Percentiles rank a stretch among this genome's conserved stretches.
phyloP scores from a whole-genome alignment of 2,329 filamentous ascomycete species.

The Pseudocercospora cruenta region DNA sequence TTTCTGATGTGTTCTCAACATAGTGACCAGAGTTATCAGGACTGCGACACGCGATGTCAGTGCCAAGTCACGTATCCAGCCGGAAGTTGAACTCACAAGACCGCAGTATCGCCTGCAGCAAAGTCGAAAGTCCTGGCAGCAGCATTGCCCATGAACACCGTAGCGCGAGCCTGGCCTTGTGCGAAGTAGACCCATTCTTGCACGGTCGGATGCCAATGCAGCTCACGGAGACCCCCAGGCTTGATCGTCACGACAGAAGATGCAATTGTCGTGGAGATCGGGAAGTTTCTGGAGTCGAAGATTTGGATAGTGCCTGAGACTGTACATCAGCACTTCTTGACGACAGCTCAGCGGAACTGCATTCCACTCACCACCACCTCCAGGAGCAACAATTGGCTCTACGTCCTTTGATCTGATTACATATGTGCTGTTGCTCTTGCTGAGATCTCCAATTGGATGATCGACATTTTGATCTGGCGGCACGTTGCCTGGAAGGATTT shows the following conservation, averaged over 20 bases:
- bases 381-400: conserved; percentile 48
- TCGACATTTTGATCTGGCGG: conserved; percentile 47
- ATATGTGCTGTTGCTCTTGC: conserved; percentile 60
- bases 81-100: conserved; percentile 2
- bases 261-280: conserved; percentile 66
- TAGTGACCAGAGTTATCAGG: conserved; percentile 63
- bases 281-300: conserved; percentile 67
- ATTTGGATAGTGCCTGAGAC: conserved; percentile 59
- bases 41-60: neutral
- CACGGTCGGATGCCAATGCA: conserved; percentile 66
- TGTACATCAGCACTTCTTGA: neutral
- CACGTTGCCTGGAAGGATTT: conserved; percentile 61
- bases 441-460: conserved; percentile 52
- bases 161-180: conserved; percentile 62
- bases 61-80: neutral
- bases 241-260: conserved; percentile 66
- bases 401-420: conserved; percentile 40
- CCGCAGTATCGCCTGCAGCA: conserved; percentile 58
- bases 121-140: conserved; percentile 70
- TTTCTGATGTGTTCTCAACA: conserved; percentile 68
- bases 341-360: neutral
- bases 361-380: conserved; percentile 47
- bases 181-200: conserved; percentile 74
- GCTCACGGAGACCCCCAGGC: conserved; percentile 65
- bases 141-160: conserved; percentile 62